phyloP scores from a whole-genome alignment of 805 yeast genomes.

The Candida vartiovaarae region DNA sequence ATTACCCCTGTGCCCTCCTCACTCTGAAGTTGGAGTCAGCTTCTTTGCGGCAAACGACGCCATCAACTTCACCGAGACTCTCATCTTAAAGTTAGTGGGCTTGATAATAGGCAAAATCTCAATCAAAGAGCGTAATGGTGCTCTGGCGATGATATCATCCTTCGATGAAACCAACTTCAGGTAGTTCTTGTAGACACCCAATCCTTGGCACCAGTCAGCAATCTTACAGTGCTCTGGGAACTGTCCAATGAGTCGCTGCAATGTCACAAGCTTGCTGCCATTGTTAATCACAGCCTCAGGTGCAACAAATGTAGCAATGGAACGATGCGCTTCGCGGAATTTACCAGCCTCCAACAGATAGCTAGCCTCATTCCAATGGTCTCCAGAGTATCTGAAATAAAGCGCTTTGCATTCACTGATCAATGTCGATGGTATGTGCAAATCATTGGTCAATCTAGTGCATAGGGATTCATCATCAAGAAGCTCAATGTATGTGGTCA shows the following conservation, averaged over 20 bases:
- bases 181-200: constrained; percentile 50
- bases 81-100: constrained; percentile 29
- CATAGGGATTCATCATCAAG: constrained; percentile 23
- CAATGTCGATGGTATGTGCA: constrained; percentile 42
- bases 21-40: constrained; percentile 9
- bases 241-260: constrained; percentile 31
- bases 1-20: constrained; percentile 9
- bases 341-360: constrained; percentile 55
- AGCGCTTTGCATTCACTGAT: constrained; percentile 57
- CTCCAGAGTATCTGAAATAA: constrained; percentile 39
- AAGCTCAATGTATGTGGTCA: constrained; percentile 21
- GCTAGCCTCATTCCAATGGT: constrained; percentile 52
- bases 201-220: constrained; percentile 48
- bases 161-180: constrained; percentile 26
- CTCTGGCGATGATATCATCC: constrained; percentile 10
- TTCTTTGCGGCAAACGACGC: constrained; percentile 35
- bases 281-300: constrained; percentile 62
- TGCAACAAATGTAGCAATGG: constrained; percentile 54
- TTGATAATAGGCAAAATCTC: constrained; percentile 38
- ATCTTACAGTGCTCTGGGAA: constrained; percentile 39
- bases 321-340: constrained; percentile 56
- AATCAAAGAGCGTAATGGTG: constrained; percentile 33
- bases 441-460: constrained; percentile 26
- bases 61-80: constrained; percentile 48
- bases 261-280: constrained; percentile 21